Evolutionary conservation across 441 rosid species (phyloP).

Genomic region (Populus hybrid): DNA sequence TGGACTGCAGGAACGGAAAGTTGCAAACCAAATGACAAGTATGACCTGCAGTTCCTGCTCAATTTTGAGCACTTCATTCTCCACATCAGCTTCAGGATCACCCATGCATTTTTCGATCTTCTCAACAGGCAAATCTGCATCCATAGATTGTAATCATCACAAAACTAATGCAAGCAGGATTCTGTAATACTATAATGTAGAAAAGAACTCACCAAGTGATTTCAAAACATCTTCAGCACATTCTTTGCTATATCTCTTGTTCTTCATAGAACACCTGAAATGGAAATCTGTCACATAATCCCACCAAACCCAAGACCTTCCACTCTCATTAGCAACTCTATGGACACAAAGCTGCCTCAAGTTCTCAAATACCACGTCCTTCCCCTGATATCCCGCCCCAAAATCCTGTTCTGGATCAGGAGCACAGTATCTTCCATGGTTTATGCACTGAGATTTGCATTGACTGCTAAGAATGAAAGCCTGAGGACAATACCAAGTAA

Average conservation of each 20-base stretch:
- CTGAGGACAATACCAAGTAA: constrained; percentile 88
- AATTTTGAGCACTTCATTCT: constrained; percentile 66
- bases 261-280: constrained; percentile 91
- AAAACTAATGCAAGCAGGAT: constrained; percentile 6
- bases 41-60: constrained; percentile 83
- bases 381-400: constrained; percentile 77
- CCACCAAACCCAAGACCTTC: constrained; percentile 93
- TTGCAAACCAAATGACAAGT: neutral
- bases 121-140: constrained; percentile 63
- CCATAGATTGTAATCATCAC: constrained; percentile 14
- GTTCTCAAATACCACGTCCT: constrained; percentile 86
- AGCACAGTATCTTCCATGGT: constrained; percentile 90
- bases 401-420: constrained; percentile 96
- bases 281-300: constrained; percentile 93
- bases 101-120: constrained; percentile 84
- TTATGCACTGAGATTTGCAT: constrained; percentile 94
- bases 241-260: constrained; percentile 79
- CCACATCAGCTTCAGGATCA: constrained; percentile 84
- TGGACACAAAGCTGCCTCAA: constrained; percentile 95
- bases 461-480: constrained; percentile 59
- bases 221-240: constrained; percentile 75
- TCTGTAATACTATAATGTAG: neutral
- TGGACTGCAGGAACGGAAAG: neutral
- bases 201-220: constrained; percentile 59
- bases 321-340: constrained; percentile 67